phyloP scores from a whole-genome alignment of 768 basidiomycete genomes.

The Phlebiopsis flavidoalba region DNA sequence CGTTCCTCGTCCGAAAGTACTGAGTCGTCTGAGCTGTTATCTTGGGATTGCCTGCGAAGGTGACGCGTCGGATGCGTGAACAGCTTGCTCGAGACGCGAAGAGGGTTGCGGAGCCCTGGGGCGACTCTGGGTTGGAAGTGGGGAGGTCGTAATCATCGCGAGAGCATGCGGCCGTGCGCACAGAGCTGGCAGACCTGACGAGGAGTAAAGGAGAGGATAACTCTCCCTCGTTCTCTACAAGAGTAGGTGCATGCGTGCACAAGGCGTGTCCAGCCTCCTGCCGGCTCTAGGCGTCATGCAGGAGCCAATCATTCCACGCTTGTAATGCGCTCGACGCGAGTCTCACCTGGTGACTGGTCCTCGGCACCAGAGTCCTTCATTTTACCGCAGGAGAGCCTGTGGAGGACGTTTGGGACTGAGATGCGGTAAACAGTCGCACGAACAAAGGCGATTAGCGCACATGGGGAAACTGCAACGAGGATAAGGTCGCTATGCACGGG shows the following conservation, averaged over 20 bases:
- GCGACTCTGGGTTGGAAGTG: constrained; percentile 3
- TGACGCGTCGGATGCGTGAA: background rate
- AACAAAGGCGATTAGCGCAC: background rate
- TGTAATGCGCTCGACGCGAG: background rate
- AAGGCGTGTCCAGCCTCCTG: background rate
- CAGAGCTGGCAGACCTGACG: constrained; percentile 4
- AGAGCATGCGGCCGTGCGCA: background rate
- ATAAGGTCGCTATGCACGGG: background rate
- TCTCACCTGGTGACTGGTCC: background rate
- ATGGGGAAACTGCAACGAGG: background rate
- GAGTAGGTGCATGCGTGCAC: background rate
- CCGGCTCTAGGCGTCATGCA: background rate
- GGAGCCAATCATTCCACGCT: background rate
- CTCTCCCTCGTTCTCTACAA: background rate
- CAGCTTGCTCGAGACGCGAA: constrained; percentile 3
- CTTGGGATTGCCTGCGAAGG: background rate
- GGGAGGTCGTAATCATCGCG: background rate
- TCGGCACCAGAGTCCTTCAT: background rate
- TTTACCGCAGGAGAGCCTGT: background rate
- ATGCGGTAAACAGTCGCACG: background rate
- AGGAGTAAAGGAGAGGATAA: background rate
- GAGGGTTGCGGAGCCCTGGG: constrained; percentile 1
- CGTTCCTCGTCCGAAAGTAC: background rate
- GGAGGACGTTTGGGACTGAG: background rate
- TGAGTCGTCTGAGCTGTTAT: background rate